phyloP scores from a whole-genome alignment of 2,329 filamentous ascomycete species.

The Chaetomium olivaceum region DNA sequence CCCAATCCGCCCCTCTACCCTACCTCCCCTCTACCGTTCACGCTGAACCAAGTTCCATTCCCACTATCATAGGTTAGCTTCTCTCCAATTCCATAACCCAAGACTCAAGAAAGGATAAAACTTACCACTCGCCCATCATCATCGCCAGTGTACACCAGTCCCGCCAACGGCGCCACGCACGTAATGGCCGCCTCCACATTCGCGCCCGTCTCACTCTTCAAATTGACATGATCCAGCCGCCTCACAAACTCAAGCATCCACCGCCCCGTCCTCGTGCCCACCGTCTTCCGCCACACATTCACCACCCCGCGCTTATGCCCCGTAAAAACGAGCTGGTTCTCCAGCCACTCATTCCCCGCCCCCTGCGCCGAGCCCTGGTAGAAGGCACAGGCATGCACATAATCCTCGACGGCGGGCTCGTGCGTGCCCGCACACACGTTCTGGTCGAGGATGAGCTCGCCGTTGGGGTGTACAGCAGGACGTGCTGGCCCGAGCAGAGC shows the following conservation, averaged over 20 bases:
- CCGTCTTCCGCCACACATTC: constrained; percentile 67
- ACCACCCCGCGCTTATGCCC: constrained; percentile 83
- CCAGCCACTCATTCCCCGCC: constrained; percentile 81
- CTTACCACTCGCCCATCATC: constrained; percentile 87
- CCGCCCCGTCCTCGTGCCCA: constrained; percentile 56
- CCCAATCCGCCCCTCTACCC: not conserved
- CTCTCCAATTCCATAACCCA: constrained; percentile 3
- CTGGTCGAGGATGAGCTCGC: constrained; percentile 77
- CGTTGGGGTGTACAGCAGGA: constrained; percentile 83
- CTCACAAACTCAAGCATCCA: constrained; percentile 81
- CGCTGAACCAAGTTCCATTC: constrained; percentile 63
- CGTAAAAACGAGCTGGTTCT: constrained; percentile 82
- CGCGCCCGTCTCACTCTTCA: constrained; percentile 58
- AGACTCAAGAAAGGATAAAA: constrained; percentile 38
- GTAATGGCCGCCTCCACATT: constrained; percentile 73
- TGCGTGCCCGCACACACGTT: constrained; percentile 59
- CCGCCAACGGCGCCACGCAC: constrained; percentile 80
- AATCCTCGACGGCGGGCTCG: constrained; percentile 62
- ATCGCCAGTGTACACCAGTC: constrained; percentile 88
- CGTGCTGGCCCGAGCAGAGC: constrained; percentile 73
- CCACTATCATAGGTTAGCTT: constrained; percentile 48
- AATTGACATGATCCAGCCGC: constrained; percentile 77
- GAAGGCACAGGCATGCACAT: constrained; percentile 79
- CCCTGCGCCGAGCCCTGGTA: constrained; percentile 71
- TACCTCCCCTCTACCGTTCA: not conserved